phyloP scores from a whole-genome alignment of 345 rosid genomes.

The Carallia brachiata region DNA sequence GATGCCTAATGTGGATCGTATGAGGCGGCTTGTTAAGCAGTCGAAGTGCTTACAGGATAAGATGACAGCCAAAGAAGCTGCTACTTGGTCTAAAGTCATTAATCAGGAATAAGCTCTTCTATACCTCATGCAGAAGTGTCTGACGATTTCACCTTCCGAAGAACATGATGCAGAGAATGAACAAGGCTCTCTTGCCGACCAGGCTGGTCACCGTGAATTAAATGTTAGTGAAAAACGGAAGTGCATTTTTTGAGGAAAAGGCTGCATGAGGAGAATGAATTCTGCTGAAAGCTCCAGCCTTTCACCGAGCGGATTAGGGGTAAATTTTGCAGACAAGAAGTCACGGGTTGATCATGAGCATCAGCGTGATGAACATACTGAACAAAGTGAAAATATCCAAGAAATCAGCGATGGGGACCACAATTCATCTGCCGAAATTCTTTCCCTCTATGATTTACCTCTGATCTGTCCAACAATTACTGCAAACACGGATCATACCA shows the following conservation, averaged over 20 bases:
- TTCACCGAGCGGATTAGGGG: slow-evolving; percentile 26
- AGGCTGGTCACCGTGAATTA: slow-evolving; percentile 5
- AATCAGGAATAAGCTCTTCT: slow-evolving; percentile 51
- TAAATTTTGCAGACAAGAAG: slow-evolving; percentile 40
- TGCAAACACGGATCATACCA: neutral
- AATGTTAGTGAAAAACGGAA: slow-evolving; percentile 23
- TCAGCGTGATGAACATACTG: slow-evolving; percentile 17
- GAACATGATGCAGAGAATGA: slow-evolving; percentile 15
- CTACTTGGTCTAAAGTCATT: slow-evolving; percentile 56
- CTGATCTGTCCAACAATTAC: neutral
- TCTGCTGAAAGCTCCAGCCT: slow-evolving; percentile 35
- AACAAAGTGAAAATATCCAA: slow-evolving; percentile 15
- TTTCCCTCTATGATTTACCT: neutral
- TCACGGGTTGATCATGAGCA: slow-evolving; percentile 44
- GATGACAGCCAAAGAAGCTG: slow-evolving; percentile 62
- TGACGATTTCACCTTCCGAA: slow-evolving; percentile 32
- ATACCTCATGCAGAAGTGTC: slow-evolving; percentile 28
- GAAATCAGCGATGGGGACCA: slow-evolving; percentile 3
- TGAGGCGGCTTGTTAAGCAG: slow-evolving; percentile 50
- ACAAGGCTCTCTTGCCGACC: neutral
- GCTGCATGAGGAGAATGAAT: slow-evolving; percentile 10
- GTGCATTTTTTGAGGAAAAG: slow-evolving; percentile 15
- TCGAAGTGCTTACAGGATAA: slow-evolving; percentile 72
- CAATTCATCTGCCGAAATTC: neutral
- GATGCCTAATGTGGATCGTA: slow-evolving; percentile 41